These are phyloP conservation scores for Cystobasidium sp. DNA, from an alignment of 1,284 basidiomycete genomes.

Conservation along the genomic window DNA sequence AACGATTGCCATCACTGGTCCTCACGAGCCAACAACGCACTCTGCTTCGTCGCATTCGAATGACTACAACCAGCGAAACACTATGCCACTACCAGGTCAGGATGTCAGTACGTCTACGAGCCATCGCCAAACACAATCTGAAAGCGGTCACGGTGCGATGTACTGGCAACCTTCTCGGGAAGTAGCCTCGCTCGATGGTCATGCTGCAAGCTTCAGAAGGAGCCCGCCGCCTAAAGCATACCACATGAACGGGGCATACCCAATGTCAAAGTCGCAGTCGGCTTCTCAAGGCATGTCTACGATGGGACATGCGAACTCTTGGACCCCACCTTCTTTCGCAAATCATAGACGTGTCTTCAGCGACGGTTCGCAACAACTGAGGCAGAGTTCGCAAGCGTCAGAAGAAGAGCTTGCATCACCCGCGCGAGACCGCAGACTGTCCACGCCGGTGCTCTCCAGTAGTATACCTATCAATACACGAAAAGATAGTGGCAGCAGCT, in stretches of 20 bases:
- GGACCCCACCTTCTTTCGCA: not conserved
- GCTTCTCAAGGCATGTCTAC: conserved; percentile 5
- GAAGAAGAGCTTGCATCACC: not conserved
- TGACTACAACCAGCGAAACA: not conserved
- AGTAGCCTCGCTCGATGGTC: conserved; percentile 24
- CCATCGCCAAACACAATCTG: conserved; percentile 10
- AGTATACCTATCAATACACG: conserved; percentile 8
- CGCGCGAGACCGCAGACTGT: not conserved
- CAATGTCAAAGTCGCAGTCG: conserved; percentile 7
- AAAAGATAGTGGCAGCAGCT: not conserved
- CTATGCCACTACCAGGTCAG: not conserved
- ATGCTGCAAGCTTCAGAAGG: conserved; percentile 1
- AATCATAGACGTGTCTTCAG: conserved; percentile 9
- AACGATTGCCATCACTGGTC: conserved; percentile 1
- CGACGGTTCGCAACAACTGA: not conserved
- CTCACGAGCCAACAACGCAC: not conserved
- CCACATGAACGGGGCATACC: conserved; percentile 10
- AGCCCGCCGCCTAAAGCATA: conserved; percentile 8
- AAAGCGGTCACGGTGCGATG: conserved; percentile 15
- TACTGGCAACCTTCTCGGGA: conserved; percentile 13
- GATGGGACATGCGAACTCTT: conserved; percentile 12
- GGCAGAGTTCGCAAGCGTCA: not conserved
- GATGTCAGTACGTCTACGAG: not conserved
- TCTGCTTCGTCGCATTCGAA: not conserved
- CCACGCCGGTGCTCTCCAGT: not conserved